A percentile compares a stretch with the other conserved stretches of the same genome.
These are phyloP conservation scores for Dipteronia dyeriana DNA, from an alignment of 345 rosid species.

Conservation along the genomic window DNA sequence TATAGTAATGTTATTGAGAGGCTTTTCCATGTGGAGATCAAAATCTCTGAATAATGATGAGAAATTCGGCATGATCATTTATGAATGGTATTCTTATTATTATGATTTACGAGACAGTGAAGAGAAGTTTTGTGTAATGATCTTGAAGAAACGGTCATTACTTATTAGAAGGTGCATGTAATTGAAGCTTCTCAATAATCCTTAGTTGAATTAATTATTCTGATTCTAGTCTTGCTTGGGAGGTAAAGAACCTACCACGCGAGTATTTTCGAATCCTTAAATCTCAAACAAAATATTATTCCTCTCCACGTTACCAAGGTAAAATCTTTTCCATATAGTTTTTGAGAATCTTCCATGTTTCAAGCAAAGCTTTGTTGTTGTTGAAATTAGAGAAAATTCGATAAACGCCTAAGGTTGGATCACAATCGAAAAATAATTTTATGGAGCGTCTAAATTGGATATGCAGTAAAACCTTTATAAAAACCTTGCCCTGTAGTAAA, in stretches of 20 bases:
- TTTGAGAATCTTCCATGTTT: background rate
- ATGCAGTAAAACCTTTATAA: no score
- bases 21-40: constrained; percentile 19
- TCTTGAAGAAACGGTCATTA: background rate
- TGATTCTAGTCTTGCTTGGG: constrained; percentile 31
- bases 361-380: constrained; percentile 14
- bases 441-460: background rate
- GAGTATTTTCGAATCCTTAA: background rate
- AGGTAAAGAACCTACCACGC: constrained; percentile 25
- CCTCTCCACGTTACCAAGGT: constrained; percentile 10
- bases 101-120: no score
- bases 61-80: background rate
- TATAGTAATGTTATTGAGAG: constrained; percentile 25
- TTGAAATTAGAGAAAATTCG: background rate
- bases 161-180: background rate
- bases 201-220: constrained; percentile 22
- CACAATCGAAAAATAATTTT: background rate
- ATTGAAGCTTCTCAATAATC: background rate
- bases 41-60: background rate
- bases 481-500: no score
- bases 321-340: background rate
- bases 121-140: no score
- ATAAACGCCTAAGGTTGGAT: background rate
- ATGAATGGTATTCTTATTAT: background rate
- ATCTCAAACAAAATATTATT: background rate